phyloP scores from a whole-genome alignment of 495 filamentous ascomycete species.

The Hyaloscypha finlandica region DNA sequence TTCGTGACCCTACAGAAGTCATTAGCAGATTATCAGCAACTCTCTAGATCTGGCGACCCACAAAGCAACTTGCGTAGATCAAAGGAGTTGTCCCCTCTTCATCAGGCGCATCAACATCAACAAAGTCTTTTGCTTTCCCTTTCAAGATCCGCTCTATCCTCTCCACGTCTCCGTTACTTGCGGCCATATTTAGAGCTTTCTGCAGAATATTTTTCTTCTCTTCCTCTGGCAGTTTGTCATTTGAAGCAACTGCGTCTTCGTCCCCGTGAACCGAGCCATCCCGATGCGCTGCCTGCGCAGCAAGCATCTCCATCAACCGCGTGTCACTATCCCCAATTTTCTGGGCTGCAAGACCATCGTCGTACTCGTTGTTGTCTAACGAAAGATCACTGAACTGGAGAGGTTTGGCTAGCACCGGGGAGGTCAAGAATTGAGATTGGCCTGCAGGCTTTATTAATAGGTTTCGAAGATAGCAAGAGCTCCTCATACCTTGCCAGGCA shows the following conservation, averaged over 20 bases:
- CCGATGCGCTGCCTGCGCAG: slow-evolving; percentile 84
- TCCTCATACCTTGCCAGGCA: slow-evolving; percentile 86
- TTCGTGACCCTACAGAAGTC: slow-evolving; percentile 73
- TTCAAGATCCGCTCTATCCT: slow-evolving; percentile 74
- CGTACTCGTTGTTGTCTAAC: slow-evolving; percentile 71
- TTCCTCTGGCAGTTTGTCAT: slow-evolving; percentile 69
- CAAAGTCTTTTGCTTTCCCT: slow-evolving; percentile 71
- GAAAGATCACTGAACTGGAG: slow-evolving; percentile 79
- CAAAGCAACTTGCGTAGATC: slow-evolving; percentile 99
- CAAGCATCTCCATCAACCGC: slow-evolving; percentile 92
- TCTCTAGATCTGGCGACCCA: slow-evolving; percentile 48
- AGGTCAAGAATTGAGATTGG: slow-evolving; percentile 90
- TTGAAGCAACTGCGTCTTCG: slow-evolving; percentile 73
- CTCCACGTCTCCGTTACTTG: slow-evolving; percentile 92
- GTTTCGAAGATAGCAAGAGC: slow-evolving; percentile 18
- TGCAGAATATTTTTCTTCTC: slow-evolving; percentile 84
- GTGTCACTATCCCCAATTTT: slow-evolving; percentile 80
- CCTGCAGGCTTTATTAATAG: slow-evolving; percentile 53
- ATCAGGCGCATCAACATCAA: slow-evolving; percentile 89
- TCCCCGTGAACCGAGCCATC: slow-evolving; percentile 71
- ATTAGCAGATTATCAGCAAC: slow-evolving; percentile 19
- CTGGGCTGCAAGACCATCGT: slow-evolving; percentile 58
- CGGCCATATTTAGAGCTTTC: slow-evolving; percentile 89
- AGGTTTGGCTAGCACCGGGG: slow-evolving; percentile 79
- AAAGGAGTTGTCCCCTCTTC: slow-evolving; percentile 93